A percentile compares a stretch with the other conserved stretches of the same genome.
Conservation (phyloP, 352 stramenopile genomes). For the Peronosclerospora sorghi region DNA sequence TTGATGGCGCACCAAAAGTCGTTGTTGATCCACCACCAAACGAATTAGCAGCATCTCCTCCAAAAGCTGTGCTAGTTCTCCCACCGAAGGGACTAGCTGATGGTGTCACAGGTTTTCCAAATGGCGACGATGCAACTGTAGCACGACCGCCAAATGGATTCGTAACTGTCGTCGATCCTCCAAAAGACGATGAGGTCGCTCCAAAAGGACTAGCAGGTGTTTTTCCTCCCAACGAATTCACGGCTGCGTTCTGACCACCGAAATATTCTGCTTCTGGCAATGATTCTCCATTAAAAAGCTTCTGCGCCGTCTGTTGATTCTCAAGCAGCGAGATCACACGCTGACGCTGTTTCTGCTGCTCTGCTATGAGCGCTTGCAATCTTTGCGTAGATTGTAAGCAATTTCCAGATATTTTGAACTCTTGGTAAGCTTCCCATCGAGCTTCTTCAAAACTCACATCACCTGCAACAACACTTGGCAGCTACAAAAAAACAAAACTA, state of each 20-base stretch:
- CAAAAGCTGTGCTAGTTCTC: conserved; percentile 8
- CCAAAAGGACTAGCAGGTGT: conserved; percentile 10
- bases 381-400: conserved; percentile 29
- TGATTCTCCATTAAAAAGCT: conserved; percentile 42
- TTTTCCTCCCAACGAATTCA: conserved; percentile 13
- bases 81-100: conserved; percentile 25
- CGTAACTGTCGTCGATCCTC: conserved; percentile 1
- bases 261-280: conserved; percentile 16
- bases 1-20: conserved; percentile 20
- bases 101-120: conserved; percentile 8
- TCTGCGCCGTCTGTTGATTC: conserved; percentile 37
- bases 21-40: conserved; percentile 22
- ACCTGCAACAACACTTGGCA: conserved; percentile 42
- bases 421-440: conserved; percentile 47
- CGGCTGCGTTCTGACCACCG: conserved; percentile 4
- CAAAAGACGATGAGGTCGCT: conserved; percentile 8
- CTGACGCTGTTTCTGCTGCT: conserved; percentile 45
- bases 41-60: conserved; percentile 13
- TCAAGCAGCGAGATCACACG: conserved; percentile 35
- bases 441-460: conserved; percentile 57
- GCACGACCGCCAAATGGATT: conserved; percentile 13
- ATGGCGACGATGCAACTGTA: conserved; percentile 9
- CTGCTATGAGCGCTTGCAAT: conserved; percentile 24
- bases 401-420: conserved; percentile 36
- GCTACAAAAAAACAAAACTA: conserved; percentile 11